Base-by-base conservation (phyloP, 75 land plant genomes). In the Picea glauca region DNA sequence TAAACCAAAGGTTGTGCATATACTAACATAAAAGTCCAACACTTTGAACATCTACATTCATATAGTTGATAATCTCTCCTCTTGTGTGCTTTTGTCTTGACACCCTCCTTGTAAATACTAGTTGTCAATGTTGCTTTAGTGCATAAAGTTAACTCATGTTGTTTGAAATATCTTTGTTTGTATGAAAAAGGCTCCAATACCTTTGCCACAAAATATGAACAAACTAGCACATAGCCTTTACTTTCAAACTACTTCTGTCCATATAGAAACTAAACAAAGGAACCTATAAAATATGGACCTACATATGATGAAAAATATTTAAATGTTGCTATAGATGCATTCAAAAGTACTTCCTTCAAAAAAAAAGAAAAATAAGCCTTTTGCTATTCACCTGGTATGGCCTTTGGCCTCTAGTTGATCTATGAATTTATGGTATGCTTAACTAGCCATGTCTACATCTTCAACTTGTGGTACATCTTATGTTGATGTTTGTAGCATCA, bases 201-300 rank as follows among this genome's bases (percentile, higher is more conserved):
- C 81, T 89, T 87, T 46, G 88, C 82, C 14, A 75, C 20, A 26
- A 85, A 72, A 58, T 91, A 90, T 15, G 78, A 68, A 13, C 74
- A 74, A 58, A 83, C 91, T 60, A 93, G 35, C 35, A 84, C 80
- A 79, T 80, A 80, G 1, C 86, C 86, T 70, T 90, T 82, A 78
- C 80, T 76, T 18, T 76, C 56, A 83, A 65, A 76, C 12, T 54
- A 17, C 5, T 77, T 58, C 6, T 32, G 18, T 20, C 86, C 89
- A 75, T 72, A 76, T 18, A 93, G 83, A 80, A 76, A 84, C 61
- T 78, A 85, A 70, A 92, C 92, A 74, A 92, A 82, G 31, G 58
- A 74, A 76, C 88, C 84, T 30, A 90, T 90, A 6, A 88, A 84
- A 80, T 80, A 92, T 12, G 94, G 94, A 1, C 94, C 94, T 40